Percentiles rank a stretch among this genome's conserved stretches.
phyloP scores from a whole-genome alignment of 495 filamentous ascomycete species.

The Astrothelium macrocarpum region DNA sequence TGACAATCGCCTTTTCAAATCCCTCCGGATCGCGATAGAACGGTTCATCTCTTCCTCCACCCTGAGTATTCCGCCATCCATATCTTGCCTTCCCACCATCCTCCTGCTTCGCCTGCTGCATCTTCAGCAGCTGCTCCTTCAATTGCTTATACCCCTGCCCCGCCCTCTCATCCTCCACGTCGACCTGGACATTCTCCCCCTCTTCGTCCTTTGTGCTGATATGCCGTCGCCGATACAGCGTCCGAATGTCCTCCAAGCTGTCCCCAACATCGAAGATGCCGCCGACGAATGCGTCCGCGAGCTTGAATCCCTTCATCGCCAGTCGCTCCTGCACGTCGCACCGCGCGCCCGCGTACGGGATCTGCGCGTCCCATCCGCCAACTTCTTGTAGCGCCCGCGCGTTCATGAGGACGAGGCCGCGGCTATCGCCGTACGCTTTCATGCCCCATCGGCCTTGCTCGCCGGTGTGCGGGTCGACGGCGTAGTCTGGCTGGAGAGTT shows the following conservation, averaged over 20 bases:
- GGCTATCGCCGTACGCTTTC: slow-evolving; percentile 50
- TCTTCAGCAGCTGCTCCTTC: slow-evolving; percentile 3
- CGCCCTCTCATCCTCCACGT: neutral
- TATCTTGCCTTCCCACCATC: slow-evolving; percentile 32
- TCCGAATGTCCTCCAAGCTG: slow-evolving; percentile 37
- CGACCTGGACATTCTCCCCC: neutral
- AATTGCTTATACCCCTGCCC: neutral
- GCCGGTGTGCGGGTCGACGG: slow-evolving; percentile 9
- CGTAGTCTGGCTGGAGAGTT: slow-evolving; percentile 17
- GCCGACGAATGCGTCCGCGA: slow-evolving; percentile 37
- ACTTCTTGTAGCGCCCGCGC: slow-evolving; percentile 42
- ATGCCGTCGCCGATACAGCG: slow-evolving; percentile 35
- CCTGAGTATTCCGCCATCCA: slow-evolving; percentile 50
- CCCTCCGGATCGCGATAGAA: slow-evolving; percentile 47
- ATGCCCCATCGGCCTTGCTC: slow-evolving; percentile 26
- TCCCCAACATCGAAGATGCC: slow-evolving; percentile 45
- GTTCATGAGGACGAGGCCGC: slow-evolving; percentile 46
- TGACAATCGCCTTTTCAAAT: slow-evolving; percentile 42
- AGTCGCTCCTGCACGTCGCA: slow-evolving; percentile 50
- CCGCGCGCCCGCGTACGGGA: slow-evolving; percentile 54
- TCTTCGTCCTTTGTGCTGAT: slow-evolving; percentile 1
- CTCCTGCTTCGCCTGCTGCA: slow-evolving; percentile 2
- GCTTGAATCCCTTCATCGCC: slow-evolving; percentile 42
- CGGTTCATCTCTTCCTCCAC: slow-evolving; percentile 50
- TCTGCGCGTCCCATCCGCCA: slow-evolving; percentile 51